phyloP scores from a whole-genome alignment of 2,329 filamentous ascomycete species.

The Fusarium gaditjirri region DNA sequence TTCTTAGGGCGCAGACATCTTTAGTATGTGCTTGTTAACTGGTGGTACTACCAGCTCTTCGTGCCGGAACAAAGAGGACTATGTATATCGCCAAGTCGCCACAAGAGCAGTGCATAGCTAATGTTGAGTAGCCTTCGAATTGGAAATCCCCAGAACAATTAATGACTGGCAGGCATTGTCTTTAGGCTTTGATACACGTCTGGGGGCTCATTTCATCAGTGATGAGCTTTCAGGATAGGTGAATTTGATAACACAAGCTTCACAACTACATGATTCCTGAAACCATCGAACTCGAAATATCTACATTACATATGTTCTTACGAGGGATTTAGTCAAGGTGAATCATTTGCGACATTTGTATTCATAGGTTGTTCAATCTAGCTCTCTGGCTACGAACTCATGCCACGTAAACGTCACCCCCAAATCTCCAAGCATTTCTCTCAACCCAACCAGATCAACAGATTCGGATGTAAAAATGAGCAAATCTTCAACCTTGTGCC shows the following conservation, averaged over 20 bases:
- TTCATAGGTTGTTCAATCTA: not conserved
- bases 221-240: no score
- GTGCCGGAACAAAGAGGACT: no score
- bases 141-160: accelerated
- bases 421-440: not conserved
- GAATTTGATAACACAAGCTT: not conserved
- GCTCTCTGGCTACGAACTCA: not conserved
- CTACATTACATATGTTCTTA: accelerated
- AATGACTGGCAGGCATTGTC: accelerated
- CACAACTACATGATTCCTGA: no score
- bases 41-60: accelerated
- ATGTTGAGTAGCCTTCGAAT: accelerated
- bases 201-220: not conserved
- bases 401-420: not conserved
- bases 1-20: not conserved
- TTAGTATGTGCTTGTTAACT: accelerated
- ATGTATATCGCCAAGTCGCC: accelerated
- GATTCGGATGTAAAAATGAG: accelerated
- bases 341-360: not conserved
- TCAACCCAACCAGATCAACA: accelerated
- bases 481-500: accelerated
- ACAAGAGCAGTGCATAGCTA: accelerated
- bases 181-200: accelerated
- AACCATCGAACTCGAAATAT: not conserved
- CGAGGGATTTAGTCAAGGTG: accelerated